These are phyloP conservation scores for Colletotrichum higginsianum DNA, from an alignment of 2,329 filamentous ascomycete genomes.

Conservation along the genomic window DNA sequence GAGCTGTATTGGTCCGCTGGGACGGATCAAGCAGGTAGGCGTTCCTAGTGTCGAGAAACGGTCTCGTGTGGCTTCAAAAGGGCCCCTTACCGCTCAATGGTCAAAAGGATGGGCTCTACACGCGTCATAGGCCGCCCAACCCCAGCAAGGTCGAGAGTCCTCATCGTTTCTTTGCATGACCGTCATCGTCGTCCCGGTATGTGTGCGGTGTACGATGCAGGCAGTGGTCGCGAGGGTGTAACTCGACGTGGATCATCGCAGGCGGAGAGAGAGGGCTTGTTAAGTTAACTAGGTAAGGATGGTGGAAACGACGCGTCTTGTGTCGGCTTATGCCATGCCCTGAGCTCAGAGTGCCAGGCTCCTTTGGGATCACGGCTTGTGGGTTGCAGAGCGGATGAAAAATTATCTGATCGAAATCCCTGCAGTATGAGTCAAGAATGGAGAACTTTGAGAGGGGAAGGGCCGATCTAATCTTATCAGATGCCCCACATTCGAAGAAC, in stretches of 20 bases:
- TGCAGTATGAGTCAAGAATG: constrained; percentile 40
- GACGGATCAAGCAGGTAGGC: constrained; percentile 4
- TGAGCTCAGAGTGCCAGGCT: background rate
- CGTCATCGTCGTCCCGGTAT: background rate
- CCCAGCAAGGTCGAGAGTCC: background rate
- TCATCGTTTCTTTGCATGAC: background rate
- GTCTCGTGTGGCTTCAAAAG: constrained; percentile 8
- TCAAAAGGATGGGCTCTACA: background rate
- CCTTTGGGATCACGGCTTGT: constrained; percentile 23
- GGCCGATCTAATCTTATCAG: constrained; percentile 43
- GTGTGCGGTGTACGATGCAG: background rate
- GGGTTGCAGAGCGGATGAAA: constrained; percentile 13
- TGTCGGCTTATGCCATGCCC: constrained; percentile 17
- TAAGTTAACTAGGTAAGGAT: background rate
- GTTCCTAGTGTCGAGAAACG: background rate
- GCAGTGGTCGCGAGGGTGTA: background rate
- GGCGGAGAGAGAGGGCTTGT: constrained; percentile 15
- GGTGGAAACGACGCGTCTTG: constrained; percentile 27
- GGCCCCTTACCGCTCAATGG: constrained; percentile 10
- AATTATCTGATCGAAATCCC: constrained; percentile 41
- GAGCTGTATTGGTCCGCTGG: background rate
- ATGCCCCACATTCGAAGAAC: constrained; percentile 25
- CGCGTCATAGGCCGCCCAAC: background rate
- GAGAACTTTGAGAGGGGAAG: constrained; percentile 29
- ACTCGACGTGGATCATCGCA: constrained; percentile 1